Evolutionary conservation across 148 eudicot species (phyloP).

Genomic region (Fagopyrum tataricum): DNA sequence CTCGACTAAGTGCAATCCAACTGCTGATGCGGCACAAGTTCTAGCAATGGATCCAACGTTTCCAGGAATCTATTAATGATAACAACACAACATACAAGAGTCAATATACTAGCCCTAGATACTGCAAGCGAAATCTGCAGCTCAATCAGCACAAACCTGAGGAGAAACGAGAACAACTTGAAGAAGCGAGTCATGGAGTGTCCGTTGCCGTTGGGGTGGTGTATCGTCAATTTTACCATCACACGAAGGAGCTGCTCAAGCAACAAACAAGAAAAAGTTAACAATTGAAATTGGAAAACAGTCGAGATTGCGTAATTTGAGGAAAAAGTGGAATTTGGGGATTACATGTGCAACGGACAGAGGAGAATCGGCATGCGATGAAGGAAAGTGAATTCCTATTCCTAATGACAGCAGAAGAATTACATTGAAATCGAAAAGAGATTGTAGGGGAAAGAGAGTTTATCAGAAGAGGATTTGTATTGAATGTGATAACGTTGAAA

Average conservation of each 20-base stretch:
- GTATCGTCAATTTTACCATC: constrained; percentile 24
- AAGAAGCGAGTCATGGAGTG: constrained; percentile 32
- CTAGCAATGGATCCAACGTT: constrained; percentile 90
- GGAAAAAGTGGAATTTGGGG: neutral
- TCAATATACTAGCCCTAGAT: neutral
- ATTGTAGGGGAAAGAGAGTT: neutral
- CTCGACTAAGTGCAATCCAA: constrained; percentile 89
- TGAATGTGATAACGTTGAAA: neutral
- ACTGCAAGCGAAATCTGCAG: neutral
- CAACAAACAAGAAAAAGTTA: constrained; percentile 10
- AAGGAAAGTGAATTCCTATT: neutral
- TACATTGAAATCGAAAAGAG: neutral
- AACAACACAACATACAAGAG: constrained; percentile 6
- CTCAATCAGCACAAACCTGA: constrained; percentile 36
- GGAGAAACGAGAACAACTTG: constrained; percentile 86
- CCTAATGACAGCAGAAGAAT: neutral
- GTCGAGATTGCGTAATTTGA: neutral
- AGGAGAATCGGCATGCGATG: constrained; percentile 16
- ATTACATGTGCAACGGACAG: constrained; percentile 26
- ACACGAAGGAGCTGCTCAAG: constrained; percentile 20
- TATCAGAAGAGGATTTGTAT: neutral
- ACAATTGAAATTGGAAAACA: neutral
- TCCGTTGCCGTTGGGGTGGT: constrained; percentile 1
- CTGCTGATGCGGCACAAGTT: constrained; percentile 96
- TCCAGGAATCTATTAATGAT: constrained; percentile 75